Conservation (phyloP, 2,329 filamentous ascomycete genomes). For the Chrysoporthe deuterocubensis region DNA sequence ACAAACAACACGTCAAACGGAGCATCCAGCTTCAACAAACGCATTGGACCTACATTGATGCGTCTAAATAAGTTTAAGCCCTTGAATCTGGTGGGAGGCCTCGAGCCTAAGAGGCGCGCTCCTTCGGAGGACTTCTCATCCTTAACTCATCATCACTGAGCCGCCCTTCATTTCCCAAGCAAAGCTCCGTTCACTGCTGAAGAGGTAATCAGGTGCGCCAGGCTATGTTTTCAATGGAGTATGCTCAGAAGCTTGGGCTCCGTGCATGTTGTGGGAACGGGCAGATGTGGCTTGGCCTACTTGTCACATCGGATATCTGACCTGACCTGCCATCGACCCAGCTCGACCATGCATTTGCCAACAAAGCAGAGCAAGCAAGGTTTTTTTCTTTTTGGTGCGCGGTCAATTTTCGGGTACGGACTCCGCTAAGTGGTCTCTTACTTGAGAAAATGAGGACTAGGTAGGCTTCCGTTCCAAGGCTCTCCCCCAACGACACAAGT, state of each 20-base stretch:
- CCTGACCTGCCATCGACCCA: conserved; percentile 3
- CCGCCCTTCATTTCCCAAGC: neutral
- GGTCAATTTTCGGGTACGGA: neutral
- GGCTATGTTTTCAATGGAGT: neutral
- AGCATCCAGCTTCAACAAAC: neutral
- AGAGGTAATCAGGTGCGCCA: neutral
- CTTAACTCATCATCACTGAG: neutral
- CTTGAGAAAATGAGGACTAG: conserved; percentile 8
- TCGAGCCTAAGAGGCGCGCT: neutral
- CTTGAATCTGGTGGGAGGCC: neutral
- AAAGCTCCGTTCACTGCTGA: neutral
- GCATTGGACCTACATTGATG: neutral
- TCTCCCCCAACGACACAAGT: conserved; percentile 1
- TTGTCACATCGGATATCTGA: neutral
- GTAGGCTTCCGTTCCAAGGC: neutral
- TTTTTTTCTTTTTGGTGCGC: neutral
- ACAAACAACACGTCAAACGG: neutral
- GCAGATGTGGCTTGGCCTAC: neutral
- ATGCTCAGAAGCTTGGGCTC: neutral
- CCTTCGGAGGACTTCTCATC: neutral
- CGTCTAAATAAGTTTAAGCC: neutral
- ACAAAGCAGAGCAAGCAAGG: neutral
- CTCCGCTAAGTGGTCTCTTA: neutral
- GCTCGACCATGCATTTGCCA: conserved; percentile 2
- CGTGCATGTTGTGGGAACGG: neutral